These are phyloP conservation scores for Xylaria telfairii DNA, from an alignment of 495 filamentous ascomycete genomes.

Conservation along the genomic window DNA sequence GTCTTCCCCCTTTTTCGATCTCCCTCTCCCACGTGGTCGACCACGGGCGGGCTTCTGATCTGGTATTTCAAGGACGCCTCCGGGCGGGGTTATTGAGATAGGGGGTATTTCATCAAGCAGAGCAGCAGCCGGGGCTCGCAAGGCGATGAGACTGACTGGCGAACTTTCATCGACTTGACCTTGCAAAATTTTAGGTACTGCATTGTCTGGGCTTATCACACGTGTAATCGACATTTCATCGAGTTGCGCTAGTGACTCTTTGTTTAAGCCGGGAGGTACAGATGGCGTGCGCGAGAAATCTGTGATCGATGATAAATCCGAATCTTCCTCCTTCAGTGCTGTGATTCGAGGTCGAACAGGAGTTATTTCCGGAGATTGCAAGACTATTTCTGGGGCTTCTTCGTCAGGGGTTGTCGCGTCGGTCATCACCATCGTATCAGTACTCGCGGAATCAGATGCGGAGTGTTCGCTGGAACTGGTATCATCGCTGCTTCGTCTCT, in stretches of 20 bases:
- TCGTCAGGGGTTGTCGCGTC: constrained; percentile 50
- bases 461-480: constrained; percentile 32
- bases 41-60: constrained; percentile 2
- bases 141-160: not conserved
- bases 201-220: not conserved
- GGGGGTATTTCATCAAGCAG: not conserved
- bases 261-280: constrained; percentile 11
- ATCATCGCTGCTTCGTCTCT: constrained; percentile 36
- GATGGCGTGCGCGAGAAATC: constrained; percentile 36
- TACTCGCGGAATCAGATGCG: constrained; percentile 29
- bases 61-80: not conserved
- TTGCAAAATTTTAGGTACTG: constrained; percentile 18
- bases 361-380: constrained; percentile 47
- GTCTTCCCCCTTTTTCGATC: constrained; percentile 24
- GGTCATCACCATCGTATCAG: constrained; percentile 39
- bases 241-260: not conserved
- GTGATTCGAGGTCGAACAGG: constrained; percentile 39
- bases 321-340: constrained; percentile 41
- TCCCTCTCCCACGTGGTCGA: constrained; percentile 2
- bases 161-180: constrained; percentile 16
- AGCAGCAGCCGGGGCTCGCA: not conserved
- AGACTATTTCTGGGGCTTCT: constrained; percentile 41
- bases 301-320: constrained; percentile 30
- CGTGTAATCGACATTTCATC: not conserved
- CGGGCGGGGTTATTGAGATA: constrained; percentile 1